phyloP scores from a whole-genome alignment of 306 rosid genomes.

The Delonix regia region DNA sequence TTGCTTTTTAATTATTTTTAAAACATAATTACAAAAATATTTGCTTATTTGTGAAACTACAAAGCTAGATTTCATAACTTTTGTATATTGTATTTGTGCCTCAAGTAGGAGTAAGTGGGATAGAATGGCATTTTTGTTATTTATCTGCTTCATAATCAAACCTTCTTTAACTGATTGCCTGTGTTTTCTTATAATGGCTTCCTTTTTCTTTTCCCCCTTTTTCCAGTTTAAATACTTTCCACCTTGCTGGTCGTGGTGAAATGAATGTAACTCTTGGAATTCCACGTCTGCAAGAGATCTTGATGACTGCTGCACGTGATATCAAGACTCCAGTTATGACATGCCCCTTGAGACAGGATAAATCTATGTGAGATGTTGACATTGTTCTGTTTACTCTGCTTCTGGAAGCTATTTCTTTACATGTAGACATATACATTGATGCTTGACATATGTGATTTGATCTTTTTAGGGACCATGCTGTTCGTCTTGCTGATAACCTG shows the following conservation, averaged over 20 bases:
- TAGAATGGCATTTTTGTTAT: conserved; percentile 12
- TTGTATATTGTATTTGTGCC: not conserved
- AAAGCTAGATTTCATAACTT: not conserved
- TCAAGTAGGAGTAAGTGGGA: not conserved
- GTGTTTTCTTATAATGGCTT: not conserved
- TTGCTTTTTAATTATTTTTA: too few species aligned
- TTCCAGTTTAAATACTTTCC: conserved; percentile 89
- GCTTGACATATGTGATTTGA: conserved; percentile 34
- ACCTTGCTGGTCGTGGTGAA: conserved; percentile 96
- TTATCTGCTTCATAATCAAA: not conserved
- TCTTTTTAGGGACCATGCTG: conserved; percentile 69
- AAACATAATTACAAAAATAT: too few species aligned
- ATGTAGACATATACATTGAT: not conserved
- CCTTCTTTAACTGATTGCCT: not conserved
- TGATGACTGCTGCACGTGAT: conserved; percentile 74
- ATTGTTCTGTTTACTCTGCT: conserved; percentile 24
- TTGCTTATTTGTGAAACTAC: too few species aligned
- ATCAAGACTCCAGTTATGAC: conserved; percentile 94
- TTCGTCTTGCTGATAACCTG: conserved; percentile 66
- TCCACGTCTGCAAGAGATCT: conserved; percentile 88
- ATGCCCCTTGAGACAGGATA: conserved; percentile 71
- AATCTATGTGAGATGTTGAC: conserved; percentile 65
- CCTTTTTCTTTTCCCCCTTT: not conserved
- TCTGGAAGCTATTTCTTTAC: conserved; percentile 2
- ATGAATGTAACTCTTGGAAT: conserved; percentile 98